Conservation (phyloP, 1,139 yeast genomes). For the Lipomyces yarrowii region DNA sequence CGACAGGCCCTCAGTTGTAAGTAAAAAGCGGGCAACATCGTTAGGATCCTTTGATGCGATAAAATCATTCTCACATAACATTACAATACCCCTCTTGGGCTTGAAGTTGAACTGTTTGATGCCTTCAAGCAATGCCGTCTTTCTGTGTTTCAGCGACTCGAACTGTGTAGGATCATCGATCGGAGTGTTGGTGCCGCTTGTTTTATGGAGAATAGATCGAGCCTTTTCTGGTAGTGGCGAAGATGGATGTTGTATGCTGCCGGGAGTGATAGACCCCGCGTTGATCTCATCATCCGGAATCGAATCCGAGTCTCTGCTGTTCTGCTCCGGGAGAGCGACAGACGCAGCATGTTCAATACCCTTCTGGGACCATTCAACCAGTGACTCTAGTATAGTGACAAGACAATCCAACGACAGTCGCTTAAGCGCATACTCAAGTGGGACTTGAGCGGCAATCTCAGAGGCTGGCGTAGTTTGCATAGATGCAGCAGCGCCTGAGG, state of each 20-base stretch:
- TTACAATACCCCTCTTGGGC: conserved; percentile 76
- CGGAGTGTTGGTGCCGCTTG: conserved; percentile 22
- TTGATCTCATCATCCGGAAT: conserved; percentile 18
- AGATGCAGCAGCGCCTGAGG: conserved; percentile 29
- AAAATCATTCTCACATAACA: conserved; percentile 64
- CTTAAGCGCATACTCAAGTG: conserved; percentile 81
- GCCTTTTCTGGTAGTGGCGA: conserved; percentile 14
- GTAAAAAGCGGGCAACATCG: conserved; percentile 72
- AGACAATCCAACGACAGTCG: conserved; percentile 78
- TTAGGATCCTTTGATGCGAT: conserved; percentile 61
- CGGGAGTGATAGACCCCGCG: conserved; percentile 19
- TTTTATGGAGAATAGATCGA: conserved; percentile 15
- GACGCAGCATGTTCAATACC: conserved; percentile 49
- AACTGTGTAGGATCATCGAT: conserved; percentile 80
- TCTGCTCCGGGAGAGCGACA: conserved; percentile 14
- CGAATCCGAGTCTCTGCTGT: conserved; percentile 27
- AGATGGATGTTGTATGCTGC: conserved; percentile 10
- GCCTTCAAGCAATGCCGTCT: conserved; percentile 79
- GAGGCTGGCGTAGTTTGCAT: conserved; percentile 23
- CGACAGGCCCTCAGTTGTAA: conserved; percentile 79
- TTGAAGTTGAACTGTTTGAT: conserved; percentile 78
- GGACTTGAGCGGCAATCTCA: conserved; percentile 39
- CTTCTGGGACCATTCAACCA: conserved; percentile 86
- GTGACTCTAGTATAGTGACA: conserved; percentile 79
- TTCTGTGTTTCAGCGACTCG: conserved; percentile 80